A percentile compares a stretch with the other conserved stretches of the same genome.
Evolutionary conservation across 176 grass and related monocot genomes (phyloP).

Genomic region (Saccharum officinarum): DNA sequence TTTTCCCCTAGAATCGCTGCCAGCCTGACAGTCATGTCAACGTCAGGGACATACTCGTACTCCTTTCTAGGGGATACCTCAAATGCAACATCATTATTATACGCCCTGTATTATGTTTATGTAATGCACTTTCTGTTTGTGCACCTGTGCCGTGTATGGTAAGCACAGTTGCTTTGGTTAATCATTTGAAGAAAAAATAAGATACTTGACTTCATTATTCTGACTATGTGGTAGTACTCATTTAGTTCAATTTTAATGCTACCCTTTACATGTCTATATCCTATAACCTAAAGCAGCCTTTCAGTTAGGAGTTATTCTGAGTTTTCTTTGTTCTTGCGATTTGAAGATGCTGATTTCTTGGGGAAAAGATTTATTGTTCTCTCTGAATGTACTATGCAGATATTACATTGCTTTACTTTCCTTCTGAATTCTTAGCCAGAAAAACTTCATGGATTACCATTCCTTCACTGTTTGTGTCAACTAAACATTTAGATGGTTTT

Average conservation of each 20-base stretch:
- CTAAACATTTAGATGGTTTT: not conserved
- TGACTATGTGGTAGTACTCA: not conserved
- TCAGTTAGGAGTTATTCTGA: not conserved
- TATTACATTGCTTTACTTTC: not conserved
- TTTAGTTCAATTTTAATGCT: not conserved
- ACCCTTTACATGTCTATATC: constrained; percentile 1
- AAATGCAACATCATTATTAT: not conserved
- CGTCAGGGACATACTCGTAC: not conserved
- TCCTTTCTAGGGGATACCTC: not conserved
- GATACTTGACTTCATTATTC: not conserved
- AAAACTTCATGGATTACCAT: not conserved
- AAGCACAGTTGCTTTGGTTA: not conserved
- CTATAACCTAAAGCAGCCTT: not conserved
- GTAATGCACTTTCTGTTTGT: constrained; percentile 9
- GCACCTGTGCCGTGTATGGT: not conserved
- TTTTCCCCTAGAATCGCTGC: not conserved
- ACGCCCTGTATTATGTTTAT: not conserved
- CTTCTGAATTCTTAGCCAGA: not conserved
- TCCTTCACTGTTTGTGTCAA: not conserved
- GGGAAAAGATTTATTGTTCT: not conserved
- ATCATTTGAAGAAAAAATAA: not conserved
- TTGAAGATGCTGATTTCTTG: not conserved
- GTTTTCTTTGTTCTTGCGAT: not conserved
- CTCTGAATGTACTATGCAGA: not conserved
- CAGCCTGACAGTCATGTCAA: constrained; percentile 14